phyloP scores from a whole-genome alignment of 768 basidiomycete genomes.

The Auriscalpium orientale region DNA sequence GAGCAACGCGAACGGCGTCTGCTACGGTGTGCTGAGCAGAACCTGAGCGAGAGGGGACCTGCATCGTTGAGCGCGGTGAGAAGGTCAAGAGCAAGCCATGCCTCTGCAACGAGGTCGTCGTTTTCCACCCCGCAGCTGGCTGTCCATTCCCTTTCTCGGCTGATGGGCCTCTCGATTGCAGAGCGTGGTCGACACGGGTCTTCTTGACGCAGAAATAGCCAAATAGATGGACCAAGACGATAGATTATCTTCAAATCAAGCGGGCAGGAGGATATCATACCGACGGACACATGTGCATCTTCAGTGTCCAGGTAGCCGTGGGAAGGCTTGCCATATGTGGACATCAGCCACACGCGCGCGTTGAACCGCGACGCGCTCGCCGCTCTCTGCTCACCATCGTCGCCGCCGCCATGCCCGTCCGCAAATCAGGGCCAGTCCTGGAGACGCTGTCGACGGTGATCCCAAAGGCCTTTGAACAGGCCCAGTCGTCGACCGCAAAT shows the following conservation, averaged over 20 bases:
- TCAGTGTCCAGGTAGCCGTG: background rate
- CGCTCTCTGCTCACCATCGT: background rate
- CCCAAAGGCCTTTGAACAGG: constrained; percentile 74
- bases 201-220: too few species aligned
- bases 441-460: constrained; percentile 28
- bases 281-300: background rate
- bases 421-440: constrained; percentile 6
- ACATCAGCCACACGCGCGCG: background rate
- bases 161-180: background rate
- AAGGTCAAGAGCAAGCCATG: constrained; percentile 15
- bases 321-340: background rate
- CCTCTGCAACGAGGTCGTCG: constrained; percentile 15
- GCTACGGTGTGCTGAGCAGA: constrained; percentile 15
- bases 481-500: constrained; percentile 62
- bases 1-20: constrained; percentile 29
- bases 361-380: background rate
- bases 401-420: background rate
- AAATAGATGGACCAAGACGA: background rate
- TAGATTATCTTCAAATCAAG: background rate
- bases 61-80: constrained; percentile 7
- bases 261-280: background rate
- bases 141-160: constrained; percentile 8
- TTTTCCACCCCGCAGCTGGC: constrained; percentile 2
- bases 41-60: constrained; percentile 13
- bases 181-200: too few species aligned